phyloP scores from a whole-genome alignment of 768 basidiomycete genomes.

The Xerocomus potaroensis region DNA sequence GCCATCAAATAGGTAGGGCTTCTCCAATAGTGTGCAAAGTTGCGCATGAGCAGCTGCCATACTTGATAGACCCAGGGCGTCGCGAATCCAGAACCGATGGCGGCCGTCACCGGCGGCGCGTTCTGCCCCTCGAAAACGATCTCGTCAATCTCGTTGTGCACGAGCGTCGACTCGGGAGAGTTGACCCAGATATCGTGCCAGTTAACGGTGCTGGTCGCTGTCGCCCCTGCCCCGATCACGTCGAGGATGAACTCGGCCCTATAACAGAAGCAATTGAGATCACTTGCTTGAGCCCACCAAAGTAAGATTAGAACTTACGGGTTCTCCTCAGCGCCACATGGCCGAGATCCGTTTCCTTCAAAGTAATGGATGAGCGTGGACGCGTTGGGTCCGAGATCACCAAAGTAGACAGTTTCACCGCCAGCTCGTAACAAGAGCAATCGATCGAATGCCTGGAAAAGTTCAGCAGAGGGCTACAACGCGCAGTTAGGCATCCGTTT shows the following conservation, averaged over 20 bases:
- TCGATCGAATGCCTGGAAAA: slow-evolving; percentile 79
- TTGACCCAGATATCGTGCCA: slow-evolving; percentile 63
- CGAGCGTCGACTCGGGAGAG: slow-evolving; percentile 40
- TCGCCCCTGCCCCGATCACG: slow-evolving; percentile 71
- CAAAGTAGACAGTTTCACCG: slow-evolving; percentile 65
- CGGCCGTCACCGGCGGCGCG: slow-evolving; percentile 34
- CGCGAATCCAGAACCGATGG: slow-evolving; percentile 44
- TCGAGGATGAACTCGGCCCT: slow-evolving; percentile 66
- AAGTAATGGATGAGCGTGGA: slow-evolving; percentile 72
- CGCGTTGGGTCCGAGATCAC: slow-evolving; percentile 63
- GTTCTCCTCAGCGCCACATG: slow-evolving; percentile 65
- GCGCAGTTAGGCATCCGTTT: slow-evolving; percentile 4
- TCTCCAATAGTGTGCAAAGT: slow-evolving; percentile 47
- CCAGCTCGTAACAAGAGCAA: slow-evolving; percentile 74
- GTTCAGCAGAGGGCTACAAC: slow-evolving; percentile 64
- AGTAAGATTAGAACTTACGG: slow-evolving; percentile 45
- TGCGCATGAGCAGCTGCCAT: slow-evolving; percentile 41
- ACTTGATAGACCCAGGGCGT: slow-evolving; percentile 51
- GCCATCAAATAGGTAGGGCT: slow-evolving; percentile 57
- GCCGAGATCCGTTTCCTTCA: slow-evolving; percentile 58
- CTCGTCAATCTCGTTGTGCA: slow-evolving; percentile 38
- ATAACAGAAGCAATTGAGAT: slow-evolving; percentile 34
- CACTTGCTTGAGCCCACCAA: slow-evolving; percentile 40
- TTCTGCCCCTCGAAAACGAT: slow-evolving; percentile 49
- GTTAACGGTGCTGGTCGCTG: slow-evolving; percentile 47